A percentile compares a stretch with the other conserved stretches of the same genome.
These are phyloP conservation scores for Monosporascus sp. DNA, from an alignment of 2,329 filamentous ascomycete genomes.

Conservation along the genomic window DNA sequence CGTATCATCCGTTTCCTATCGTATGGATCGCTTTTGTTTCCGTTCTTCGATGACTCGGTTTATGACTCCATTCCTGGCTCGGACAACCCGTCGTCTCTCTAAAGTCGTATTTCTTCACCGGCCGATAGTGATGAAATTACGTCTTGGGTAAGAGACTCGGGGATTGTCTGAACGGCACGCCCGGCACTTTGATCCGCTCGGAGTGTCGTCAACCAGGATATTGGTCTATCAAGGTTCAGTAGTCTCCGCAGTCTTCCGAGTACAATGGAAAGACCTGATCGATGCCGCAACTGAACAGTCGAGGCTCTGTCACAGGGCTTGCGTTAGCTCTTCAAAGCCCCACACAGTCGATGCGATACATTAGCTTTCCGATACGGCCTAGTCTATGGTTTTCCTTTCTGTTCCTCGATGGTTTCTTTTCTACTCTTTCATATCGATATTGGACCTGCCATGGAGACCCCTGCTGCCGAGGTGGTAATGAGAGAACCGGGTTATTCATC, in stretches of 20 bases:
- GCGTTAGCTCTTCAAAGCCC: conserved; percentile 4
- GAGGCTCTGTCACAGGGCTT: background rate
- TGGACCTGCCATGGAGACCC: conserved; percentile 26
- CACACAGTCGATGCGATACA: conserved; percentile 27
- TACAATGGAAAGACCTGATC: background rate
- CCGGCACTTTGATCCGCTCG: conserved; percentile 28
- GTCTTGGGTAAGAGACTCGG: conserved; percentile 8
- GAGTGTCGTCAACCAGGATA: conserved; percentile 24
- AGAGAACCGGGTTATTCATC: conserved; percentile 22
- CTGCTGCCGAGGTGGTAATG: conserved; percentile 32
- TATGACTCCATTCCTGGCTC: conserved; percentile 31
- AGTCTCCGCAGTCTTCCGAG: background rate
- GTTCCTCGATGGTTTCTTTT: conserved; percentile 24
- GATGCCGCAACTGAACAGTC: background rate
- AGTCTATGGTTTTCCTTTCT: conserved; percentile 21
- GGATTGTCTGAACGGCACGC: conserved; percentile 34
- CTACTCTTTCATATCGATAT: conserved; percentile 23
- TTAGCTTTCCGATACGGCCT: conserved; percentile 18
- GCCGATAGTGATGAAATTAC: conserved; percentile 9
- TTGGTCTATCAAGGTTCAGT: conserved; percentile 10
- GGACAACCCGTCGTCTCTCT: conserved; percentile 18
- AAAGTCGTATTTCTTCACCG: conserved; percentile 14
- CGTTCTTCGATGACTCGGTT: conserved; percentile 33
- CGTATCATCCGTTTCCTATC: conserved; percentile 26
- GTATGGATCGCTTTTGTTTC: conserved; percentile 31